phyloP scores from a whole-genome alignment of 345 rosid genomes.

The Arabis hirsuta region DNA sequence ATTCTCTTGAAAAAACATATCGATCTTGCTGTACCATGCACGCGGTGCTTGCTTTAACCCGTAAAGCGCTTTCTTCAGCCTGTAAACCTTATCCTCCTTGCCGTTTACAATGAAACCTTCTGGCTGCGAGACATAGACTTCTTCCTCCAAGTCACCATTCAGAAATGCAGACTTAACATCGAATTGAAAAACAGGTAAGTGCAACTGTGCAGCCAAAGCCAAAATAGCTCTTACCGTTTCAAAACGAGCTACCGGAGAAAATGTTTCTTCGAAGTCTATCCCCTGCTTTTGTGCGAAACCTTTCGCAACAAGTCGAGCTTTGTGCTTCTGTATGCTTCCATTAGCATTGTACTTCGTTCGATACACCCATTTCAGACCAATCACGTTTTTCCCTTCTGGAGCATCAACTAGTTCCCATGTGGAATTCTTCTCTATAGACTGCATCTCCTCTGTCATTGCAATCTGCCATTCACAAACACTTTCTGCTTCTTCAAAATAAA shows the following conservation, averaged over 20 bases:
- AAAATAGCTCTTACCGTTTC: not conserved
- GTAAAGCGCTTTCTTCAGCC: not conserved
- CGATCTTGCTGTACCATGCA: not conserved
- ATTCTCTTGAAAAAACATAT: not conserved
- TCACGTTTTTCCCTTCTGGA: not conserved
- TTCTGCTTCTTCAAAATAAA: not conserved
- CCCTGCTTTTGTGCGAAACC: not conserved
- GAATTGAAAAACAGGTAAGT: not conserved
- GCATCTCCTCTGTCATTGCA: not conserved
- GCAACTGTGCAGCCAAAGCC: not conserved
- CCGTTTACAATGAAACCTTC: not conserved
- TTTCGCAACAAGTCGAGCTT: not conserved
- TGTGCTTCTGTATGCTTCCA: not conserved
- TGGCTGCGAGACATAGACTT: not conserved
- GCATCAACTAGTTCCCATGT: slow-evolving; percentile 5
- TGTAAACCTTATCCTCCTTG: not conserved
- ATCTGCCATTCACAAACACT: not conserved
- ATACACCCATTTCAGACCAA: not conserved
- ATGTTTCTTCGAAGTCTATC: not conserved
- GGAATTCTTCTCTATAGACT: not conserved
- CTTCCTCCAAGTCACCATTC: not conserved
- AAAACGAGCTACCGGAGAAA: not conserved
- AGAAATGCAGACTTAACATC: slow-evolving; percentile 1
- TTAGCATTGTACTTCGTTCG: not conserved
- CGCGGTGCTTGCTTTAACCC: not conserved